These are phyloP conservation scores for Teratosphaeriaceae sp. DNA, from an alignment of 2,329 filamentous ascomycete genomes.

Conservation along the genomic window DNA sequence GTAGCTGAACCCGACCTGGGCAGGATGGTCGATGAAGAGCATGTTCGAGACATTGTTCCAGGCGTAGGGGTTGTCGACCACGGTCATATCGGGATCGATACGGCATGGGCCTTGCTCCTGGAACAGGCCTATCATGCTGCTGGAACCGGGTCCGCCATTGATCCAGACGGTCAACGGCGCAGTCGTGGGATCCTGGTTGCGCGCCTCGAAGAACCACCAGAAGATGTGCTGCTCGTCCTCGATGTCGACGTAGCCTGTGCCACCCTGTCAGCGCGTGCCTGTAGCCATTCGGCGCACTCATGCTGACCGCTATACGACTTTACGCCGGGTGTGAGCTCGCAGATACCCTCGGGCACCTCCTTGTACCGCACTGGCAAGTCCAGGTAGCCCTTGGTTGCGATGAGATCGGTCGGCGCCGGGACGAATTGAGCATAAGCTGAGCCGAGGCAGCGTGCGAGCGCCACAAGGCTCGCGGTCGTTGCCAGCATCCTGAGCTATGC, in stretches of 20 bases:
- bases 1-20: constrained; percentile 52
- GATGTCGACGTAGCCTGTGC: constrained; percentile 50
- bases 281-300: neutral
- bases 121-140: constrained; percentile 53
- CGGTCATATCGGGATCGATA: constrained; percentile 39
- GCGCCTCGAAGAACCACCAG: constrained; percentile 51
- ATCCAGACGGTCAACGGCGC: constrained; percentile 57
- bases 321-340: constrained; percentile 50
- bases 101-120: constrained; percentile 39
- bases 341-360: constrained; percentile 48
- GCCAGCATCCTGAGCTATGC: neutral
- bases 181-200: constrained; percentile 41
- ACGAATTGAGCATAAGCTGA: constrained; percentile 37
- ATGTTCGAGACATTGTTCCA: constrained; percentile 60
- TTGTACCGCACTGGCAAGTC: constrained; percentile 53
- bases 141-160: constrained; percentile 53
- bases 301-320: constrained; percentile 26
- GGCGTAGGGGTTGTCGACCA: constrained; percentile 55
- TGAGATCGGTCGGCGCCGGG: constrained; percentile 39
- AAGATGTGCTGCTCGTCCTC: constrained; percentile 47
- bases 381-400: constrained; percentile 36
- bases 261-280: constrained; percentile 29
- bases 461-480: neutral
- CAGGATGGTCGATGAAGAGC: constrained; percentile 62
- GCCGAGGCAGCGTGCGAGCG: neutral